Evolutionary conservation across 805 yeast species (phyloP), one percentile per base, ranked within the genome.

Genomic region (Saturnispora besseyi): DNA sequence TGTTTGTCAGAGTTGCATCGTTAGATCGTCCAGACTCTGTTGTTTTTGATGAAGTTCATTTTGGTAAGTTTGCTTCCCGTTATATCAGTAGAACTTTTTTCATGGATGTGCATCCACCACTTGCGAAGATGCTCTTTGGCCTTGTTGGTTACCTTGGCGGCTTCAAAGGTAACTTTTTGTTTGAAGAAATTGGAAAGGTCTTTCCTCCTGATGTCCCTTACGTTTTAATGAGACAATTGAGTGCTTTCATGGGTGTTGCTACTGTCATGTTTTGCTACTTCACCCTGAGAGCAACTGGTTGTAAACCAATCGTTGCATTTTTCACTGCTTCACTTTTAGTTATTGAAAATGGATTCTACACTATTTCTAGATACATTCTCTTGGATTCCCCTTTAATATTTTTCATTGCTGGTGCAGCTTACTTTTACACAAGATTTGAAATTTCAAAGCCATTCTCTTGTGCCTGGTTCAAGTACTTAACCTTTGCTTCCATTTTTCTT

Each of bases 31-130:
- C 99, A 37, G 68, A 80, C 59, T 79, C 90, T 29, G 98, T 93
- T 43, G 98, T 93, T 28, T 93, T 93, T 59, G 99, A 93, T 47
- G 50, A 47, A 29, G 50, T 47, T 18, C 50, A 47, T 24, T 93
- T 93, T 60, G 99, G 99, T 50, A 95, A 95, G n/a, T 93, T 91
- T 69, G 96, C 99, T 18, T 76, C 84, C 53, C 87, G 91, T 69
- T 93, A 90, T 71, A 81, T 85, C 51, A 67, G 72, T 52, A 87
- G 89, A 40, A 69, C 68, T 15, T 86, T 75, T 63, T 86, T 86
- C 69, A 81, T 86, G 84, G 95, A 86, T 67, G 93, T 86, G 50
- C 95, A 86, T 64, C 95, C 95, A 32, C 95, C 95, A 3, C 72
- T 86, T 59, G 89, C 91, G 45, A 86, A 86, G 66, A 77, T 86